Percentiles rank a stretch among this genome's conserved stretches.
These are phyloP conservation scores for Baorangia bicolor DNA, from an alignment of 768 basidiomycete species.

Conservation along the genomic window DNA sequence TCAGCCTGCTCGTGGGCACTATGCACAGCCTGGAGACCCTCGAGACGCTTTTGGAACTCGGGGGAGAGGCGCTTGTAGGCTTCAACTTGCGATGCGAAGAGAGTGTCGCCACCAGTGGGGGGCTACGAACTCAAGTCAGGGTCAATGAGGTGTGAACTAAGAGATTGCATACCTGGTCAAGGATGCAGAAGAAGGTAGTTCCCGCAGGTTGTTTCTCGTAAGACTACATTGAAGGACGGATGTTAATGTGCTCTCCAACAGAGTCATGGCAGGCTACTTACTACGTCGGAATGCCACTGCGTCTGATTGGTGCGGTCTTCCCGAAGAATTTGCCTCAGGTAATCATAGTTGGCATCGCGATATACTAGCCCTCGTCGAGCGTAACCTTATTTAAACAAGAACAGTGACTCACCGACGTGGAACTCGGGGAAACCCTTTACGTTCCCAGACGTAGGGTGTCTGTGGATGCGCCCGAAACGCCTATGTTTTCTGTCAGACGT, in stretches of 20 bases:
- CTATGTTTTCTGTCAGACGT: slow-evolving; percentile 16
- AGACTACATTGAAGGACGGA: slow-evolving; percentile 31
- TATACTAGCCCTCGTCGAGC: background rate
- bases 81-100: slow-evolving; percentile 57
- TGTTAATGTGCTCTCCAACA: background rate
- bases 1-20: slow-evolving; percentile 53
- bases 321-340: slow-evolving; percentile 22
- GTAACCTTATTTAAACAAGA: background rate
- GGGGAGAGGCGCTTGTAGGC: slow-evolving; percentile 59
- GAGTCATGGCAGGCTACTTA: background rate
- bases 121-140: slow-evolving; percentile 17
- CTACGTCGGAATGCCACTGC: background rate
- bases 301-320: background rate
- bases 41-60: slow-evolving; percentile 53
- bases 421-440: background rate
- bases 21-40: slow-evolving; percentile 57
- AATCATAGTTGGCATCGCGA: slow-evolving; percentile 44
- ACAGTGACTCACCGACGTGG: slow-evolving; percentile 39
- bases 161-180: slow-evolving; percentile 40
- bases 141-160: no score
- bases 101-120: slow-evolving; percentile 49
- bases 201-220: slow-evolving; percentile 57
- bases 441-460: slow-evolving; percentile 47
- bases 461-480: slow-evolving; percentile 47
- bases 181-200: slow-evolving; percentile 56